These are phyloP conservation scores for Ophiocordyceps camponoti-floridani DNA, from an alignment of 2,329 filamentous ascomycete genomes.

Conservation along the genomic window DNA sequence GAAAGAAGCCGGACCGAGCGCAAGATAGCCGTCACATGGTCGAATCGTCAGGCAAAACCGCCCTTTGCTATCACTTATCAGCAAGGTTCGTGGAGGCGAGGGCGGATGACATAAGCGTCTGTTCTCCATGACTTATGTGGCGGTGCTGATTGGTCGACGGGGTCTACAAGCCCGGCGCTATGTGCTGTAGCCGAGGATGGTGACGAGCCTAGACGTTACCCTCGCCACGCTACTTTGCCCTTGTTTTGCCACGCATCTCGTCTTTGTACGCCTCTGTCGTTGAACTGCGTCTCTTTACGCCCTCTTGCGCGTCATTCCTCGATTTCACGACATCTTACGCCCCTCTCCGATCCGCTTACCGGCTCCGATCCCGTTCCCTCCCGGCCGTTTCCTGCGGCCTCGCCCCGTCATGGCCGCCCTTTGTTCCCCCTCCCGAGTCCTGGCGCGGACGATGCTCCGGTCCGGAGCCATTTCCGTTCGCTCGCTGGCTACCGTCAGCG, in stretches of 20 bases:
- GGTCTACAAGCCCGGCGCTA: background rate
- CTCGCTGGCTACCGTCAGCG: constrained; percentile 35
- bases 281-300: too few species aligned
- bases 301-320: too few species aligned
- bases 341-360: too few species aligned
- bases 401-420: constrained; percentile 35
- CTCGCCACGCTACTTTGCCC: too few species aligned
- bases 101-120: background rate
- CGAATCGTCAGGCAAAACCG: too few species aligned
- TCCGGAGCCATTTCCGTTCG: constrained; percentile 25
- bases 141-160: background rate
- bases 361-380: background rate
- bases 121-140: background rate
- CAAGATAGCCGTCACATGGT: too few species aligned
- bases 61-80: too few species aligned
- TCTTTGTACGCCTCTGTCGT: too few species aligned
- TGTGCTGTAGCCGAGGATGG: background rate
- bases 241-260: too few species aligned
- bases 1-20: too few species aligned
- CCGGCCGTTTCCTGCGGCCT: background rate
- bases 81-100: too few species aligned
- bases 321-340: too few species aligned
- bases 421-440: constrained; percentile 33
- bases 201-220: background rate
- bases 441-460: constrained; percentile 24